Evolutionary conservation across 2,329 filamentous ascomycete genomes (phyloP), one percentile per base, ranked within the genome.

Genomic region (Monosporascus sp.): DNA sequence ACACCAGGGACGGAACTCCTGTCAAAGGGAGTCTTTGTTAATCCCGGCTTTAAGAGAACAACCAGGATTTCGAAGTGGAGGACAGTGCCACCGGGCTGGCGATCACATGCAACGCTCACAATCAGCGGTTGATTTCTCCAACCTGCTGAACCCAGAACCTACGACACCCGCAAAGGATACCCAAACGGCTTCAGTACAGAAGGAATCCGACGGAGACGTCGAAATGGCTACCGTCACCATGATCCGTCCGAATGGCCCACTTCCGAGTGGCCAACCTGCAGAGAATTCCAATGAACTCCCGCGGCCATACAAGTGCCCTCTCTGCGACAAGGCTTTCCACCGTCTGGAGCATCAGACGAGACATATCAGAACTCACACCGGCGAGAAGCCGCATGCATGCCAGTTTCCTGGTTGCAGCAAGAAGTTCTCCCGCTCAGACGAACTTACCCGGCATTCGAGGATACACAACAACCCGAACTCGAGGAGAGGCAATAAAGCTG

Each of bases 401-500:
- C 87, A 90, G 70, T 97, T 93, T 67, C 91, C 91, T 4, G 91
- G 92, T 64, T 97, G 93, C 84, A 93, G 89, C 64, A 97, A 97
- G 77, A 90, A 93, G 66, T 97, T 99, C 78, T 96, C 90, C 60
- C 87, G 93, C 60, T 97, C 93, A 14, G 93, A 99, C 69, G 93
- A 99, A 75, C 80, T 99, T 63, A 99, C 94, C 58, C 87, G 93
- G 57, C 93, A 99, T 75, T 97, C 93, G 70, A 85, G 93, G 71
- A 99, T 99, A 76, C 93, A 99, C 82, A 97, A 90, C 84, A 99
- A 97, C 75, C 93, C 94, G 55, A 97, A 97, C 79, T 97, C 92
- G 54, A 82, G 94, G 68, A 81, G 93, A 68, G 92, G 91, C 61
- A 95, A 96, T 79, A 96, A 96, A 78, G 84, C 85, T 56, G 62